Conservation (phyloP, 2,329 filamentous ascomycete species). For the Colletotrichum incanum region DNA sequence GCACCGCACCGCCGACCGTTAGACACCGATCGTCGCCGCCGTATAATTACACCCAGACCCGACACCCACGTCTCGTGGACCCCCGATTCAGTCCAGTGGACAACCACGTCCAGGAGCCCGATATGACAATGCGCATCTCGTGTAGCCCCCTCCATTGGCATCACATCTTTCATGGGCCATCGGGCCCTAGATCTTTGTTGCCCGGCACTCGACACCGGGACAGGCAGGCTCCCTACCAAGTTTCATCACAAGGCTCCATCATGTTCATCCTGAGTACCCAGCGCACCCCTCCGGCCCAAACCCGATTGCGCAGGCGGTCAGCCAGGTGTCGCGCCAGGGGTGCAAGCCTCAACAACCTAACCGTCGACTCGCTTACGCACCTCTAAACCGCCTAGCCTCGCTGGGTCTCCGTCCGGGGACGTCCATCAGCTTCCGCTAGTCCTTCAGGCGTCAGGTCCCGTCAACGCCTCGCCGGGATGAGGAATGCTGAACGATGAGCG, state of each 20-base stretch:
- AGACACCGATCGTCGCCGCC: constrained; percentile 32
- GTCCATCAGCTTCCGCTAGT: constrained; percentile 33
- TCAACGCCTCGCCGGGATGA: constrained; percentile 21
- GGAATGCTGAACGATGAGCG: constrained; percentile 30
- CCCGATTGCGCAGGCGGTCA: constrained; percentile 38
- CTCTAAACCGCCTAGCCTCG: constrained; percentile 42
- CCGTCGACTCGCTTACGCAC: constrained; percentile 39
- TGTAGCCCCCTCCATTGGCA: constrained; percentile 8
- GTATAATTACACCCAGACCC: constrained; percentile 36
- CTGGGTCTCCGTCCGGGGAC: constrained; percentile 40
- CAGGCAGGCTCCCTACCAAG: constrained; percentile 2
- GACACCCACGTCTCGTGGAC: constrained; percentile 27
- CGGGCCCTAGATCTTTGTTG: constrained; percentile 24
- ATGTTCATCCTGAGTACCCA: constrained; percentile 15
- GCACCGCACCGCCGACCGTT: constrained; percentile 21
- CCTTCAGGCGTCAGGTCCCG: constrained; percentile 10
- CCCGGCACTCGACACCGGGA: constrained; percentile 19
- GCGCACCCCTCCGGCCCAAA: constrained; percentile 19
- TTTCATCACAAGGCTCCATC: background rate
- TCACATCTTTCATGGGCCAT: constrained; percentile 31
- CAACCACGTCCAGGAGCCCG: constrained; percentile 13
- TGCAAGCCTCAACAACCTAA: constrained; percentile 43
- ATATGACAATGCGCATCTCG: constrained; percentile 26
- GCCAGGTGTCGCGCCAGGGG: constrained; percentile 22
- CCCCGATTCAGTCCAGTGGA: constrained; percentile 1